Evolutionary conservation across 495 filamentous ascomycete species (phyloP), one percentile per base, ranked within the genome.

Genomic region (Penicillium crystallinum): DNA sequence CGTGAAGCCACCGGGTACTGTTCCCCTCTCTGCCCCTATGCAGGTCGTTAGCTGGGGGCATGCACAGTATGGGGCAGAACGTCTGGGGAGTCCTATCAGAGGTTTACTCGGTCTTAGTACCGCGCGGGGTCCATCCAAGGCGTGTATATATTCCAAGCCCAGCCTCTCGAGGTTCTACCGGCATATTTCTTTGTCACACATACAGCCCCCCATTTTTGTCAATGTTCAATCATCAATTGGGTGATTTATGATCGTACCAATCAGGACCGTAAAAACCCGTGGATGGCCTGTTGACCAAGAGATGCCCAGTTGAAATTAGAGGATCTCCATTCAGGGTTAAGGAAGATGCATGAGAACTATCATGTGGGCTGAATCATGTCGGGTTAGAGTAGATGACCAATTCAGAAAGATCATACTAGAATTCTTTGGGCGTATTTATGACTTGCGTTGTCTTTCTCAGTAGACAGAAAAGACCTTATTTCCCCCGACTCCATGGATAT

Each of bases 1-100:
- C 31, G 42, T 51, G 49, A 48, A 61, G 61, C 53, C 49, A 57
- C 61, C 41, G 33, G 39, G 42, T 39, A 27, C 27, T 36, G 15
- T 49, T 51, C 53, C 57, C 52, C 37, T 48, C 49, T 49, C 31
- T 46, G 27, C 23, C 33, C 40, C 17, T 45, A 29, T 51, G 47
- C 30, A 36, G n/a, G 37, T 31, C 36, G 25, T 40, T 15, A 15
- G 23, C 3, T 18, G 14, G 34, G 29, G 17, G 19, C 6, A 40
- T 35, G 38, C 38, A 19, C 30, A 14, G 27, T 42, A 30, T 42
- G 27, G 19, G 29, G 27, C 5, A 23, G 9, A 34, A 17, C 4
- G 15, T 5, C 31, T 15, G 25, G 29, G 21, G 37, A 27, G 21
- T 30, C 48, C 36, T 40, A 30, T 50, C 29, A 42, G 27, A 37